Evolutionary conservation across 257 asterid species (phyloP), one percentile per base, ranked within the genome.

Genomic region (Fraxinus pennsylvanica): DNA sequence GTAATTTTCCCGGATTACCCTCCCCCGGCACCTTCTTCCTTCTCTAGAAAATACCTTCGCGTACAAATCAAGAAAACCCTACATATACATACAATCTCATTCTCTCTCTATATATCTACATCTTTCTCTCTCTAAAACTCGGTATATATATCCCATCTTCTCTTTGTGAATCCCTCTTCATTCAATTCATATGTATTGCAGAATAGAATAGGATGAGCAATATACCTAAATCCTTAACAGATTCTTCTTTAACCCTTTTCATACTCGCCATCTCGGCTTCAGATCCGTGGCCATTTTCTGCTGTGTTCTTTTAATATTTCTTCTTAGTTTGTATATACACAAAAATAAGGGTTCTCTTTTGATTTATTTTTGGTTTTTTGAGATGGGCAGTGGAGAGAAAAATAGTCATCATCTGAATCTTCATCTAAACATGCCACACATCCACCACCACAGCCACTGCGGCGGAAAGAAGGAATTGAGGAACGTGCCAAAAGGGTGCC

Each of bases 261-360:
- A 91, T 69, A 10, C 91, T 94, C 71, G 94, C 98, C 81, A 91
- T 94, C 65, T 92, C 97, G 70, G 83, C 92, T 0, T 90, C 98
- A 7, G 97, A 94, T 89, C 98, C 97, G 41, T 94, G 97, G 99
- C 97, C 96, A 5, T 92, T 91, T 38, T 87, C 97, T 81, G 25
- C 77, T n/a, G 33, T 35, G 72, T 35, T 72, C 74, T 84, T 80
- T 74, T 87, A 82, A 87, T 74, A 33, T 22, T 73, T 29, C 50
- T 74, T 59, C 36, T 17, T 22, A 1, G 13, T 4, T 8, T 33
- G 6, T 13, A 36, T 45, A 52, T 54, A 8, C 9, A 71, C 25
- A 41, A 50, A 54, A 13, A 9, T 4, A 54, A 47, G 13, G 74
- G 33, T 61, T 59, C 15, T 27, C 17, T 65, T 45, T 54, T n/a